Conservation (phyloP, 768 basidiomycete species). For the Psilocybe cubensis region DNA sequence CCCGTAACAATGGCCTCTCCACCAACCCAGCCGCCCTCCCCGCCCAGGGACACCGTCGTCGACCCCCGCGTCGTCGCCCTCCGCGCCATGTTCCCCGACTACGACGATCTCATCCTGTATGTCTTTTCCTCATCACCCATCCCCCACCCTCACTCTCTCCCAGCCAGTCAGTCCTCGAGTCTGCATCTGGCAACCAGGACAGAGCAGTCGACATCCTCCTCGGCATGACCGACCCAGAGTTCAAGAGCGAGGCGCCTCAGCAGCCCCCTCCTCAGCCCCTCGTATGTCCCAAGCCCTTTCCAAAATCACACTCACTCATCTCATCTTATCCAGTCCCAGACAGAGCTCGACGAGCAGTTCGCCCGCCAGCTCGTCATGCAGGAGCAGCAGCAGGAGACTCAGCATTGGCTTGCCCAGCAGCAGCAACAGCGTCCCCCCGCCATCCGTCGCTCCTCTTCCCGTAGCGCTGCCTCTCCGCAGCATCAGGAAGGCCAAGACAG, state of each 20-base stretch:
- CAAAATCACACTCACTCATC: constrained; percentile 2
- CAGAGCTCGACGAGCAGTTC: constrained; percentile 79
- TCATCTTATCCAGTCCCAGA: constrained; percentile 48
- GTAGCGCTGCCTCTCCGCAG: constrained; percentile 14
- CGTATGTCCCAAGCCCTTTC: constrained; percentile 22
- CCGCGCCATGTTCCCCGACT: constrained; percentile 78
- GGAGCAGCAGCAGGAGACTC: constrained; percentile 49
- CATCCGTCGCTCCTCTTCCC: constrained; percentile 14
- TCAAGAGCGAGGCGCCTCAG: constrained; percentile 43
- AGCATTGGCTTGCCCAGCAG: constrained; percentile 31
- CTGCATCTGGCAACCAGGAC: constrained; percentile 71
- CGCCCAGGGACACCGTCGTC: constrained; percentile 23
- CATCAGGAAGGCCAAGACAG: constrained; percentile 46
- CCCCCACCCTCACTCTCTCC: background rate
- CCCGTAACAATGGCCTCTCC: background rate
- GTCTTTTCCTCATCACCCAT: constrained; percentile 22
- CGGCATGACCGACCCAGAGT: constrained; percentile 86
- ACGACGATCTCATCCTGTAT: constrained; percentile 73
- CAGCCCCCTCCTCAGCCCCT: constrained; percentile 25
- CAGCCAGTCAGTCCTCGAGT: constrained; percentile 74
- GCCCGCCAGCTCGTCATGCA: constrained; percentile 75
- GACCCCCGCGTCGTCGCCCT: constrained; percentile 60
- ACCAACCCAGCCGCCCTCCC: background rate
- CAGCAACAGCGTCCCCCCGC: constrained; percentile 7
- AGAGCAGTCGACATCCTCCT: constrained; percentile 77